A percentile compares a stretch with the other conserved stretches of the same genome.
phyloP scores from a whole-genome alignment of 2,329 filamentous ascomycete species.

The Corniculantispora saksenae region DNA sequence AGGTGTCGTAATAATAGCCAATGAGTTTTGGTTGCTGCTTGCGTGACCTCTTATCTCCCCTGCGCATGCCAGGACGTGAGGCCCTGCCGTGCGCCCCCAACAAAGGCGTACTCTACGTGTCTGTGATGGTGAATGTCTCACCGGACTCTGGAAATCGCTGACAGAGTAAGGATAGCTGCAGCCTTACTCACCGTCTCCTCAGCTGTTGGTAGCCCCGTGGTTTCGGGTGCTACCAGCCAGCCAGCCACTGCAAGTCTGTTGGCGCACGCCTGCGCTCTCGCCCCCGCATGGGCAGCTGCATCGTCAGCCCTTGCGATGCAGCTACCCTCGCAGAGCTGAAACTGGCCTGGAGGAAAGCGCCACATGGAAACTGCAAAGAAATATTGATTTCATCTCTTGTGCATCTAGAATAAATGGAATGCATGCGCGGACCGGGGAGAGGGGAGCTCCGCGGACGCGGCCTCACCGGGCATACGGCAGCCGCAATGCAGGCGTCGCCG shows the following conservation, averaged over 20 bases:
- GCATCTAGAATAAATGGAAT: background rate
- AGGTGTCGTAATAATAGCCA: too few relatives aligned
- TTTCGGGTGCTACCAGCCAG: background rate
- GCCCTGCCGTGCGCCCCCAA: too few relatives aligned
- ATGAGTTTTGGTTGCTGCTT: too few relatives aligned
- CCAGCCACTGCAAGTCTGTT: background rate
- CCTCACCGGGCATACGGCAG: background rate
- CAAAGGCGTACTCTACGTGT: too few relatives aligned
- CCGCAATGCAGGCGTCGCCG: conserved; percentile 6
- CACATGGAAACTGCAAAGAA: background rate
- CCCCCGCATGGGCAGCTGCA: background rate
- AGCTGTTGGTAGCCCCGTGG: background rate
- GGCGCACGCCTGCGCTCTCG: background rate
- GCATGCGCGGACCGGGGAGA: background rate
- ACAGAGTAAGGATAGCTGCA: background rate
- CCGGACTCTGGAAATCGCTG: background rate
- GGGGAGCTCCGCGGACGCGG: background rate
- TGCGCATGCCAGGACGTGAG: too few relatives aligned
- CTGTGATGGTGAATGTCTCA: background rate
- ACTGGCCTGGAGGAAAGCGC: background rate
- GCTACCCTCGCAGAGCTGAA: background rate
- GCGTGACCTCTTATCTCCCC: too few relatives aligned
- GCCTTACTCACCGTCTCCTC: background rate
- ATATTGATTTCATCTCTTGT: background rate
- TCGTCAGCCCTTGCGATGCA: background rate